Conservation (phyloP, 2,329 filamentous ascomycete genomes). For the Aureobasidium sp. region DNA sequence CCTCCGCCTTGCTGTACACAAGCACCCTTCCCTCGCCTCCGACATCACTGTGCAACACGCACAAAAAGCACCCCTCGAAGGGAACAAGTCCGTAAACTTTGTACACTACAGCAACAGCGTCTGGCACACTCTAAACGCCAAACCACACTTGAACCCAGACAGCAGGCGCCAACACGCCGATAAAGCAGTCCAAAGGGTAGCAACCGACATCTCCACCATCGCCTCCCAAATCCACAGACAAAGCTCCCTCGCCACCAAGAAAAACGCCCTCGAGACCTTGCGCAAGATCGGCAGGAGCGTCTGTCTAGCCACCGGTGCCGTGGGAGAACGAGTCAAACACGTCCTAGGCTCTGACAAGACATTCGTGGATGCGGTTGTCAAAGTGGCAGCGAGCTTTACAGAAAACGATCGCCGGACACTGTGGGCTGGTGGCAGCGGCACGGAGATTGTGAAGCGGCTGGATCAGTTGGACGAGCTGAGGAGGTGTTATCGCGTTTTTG, state of each 20-base stretch:
- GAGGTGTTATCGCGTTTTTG: not conserved
- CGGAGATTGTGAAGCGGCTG: not conserved
- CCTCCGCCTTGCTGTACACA: not conserved
- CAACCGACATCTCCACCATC: not conserved
- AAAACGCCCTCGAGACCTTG: not conserved
- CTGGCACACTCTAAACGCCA: not conserved
- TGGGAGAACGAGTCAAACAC: not conserved
- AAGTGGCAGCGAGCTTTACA: not conserved
- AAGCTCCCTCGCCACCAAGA: not conserved
- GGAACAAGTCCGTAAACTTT: not conserved
- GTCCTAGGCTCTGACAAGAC: not conserved
- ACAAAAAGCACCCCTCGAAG: not conserved
- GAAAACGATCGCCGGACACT: not conserved
- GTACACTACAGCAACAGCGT: slow-evolving; percentile 6
- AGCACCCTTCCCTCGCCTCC: not conserved
- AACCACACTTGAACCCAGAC: not conserved
- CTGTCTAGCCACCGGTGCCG: not conserved
- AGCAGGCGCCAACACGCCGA: not conserved
- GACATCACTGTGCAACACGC: not conserved
- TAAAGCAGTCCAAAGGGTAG: not conserved
- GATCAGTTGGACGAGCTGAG: slow-evolving; percentile 4
- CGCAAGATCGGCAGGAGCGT: not conserved
- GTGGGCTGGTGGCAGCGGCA: not conserved
- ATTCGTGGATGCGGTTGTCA: not conserved
- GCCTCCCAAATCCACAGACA: not conserved